Evolutionary conservation across 169 alveolate species (phyloP).

Genomic region (Ichthyophthirius multifiliis): DNA sequence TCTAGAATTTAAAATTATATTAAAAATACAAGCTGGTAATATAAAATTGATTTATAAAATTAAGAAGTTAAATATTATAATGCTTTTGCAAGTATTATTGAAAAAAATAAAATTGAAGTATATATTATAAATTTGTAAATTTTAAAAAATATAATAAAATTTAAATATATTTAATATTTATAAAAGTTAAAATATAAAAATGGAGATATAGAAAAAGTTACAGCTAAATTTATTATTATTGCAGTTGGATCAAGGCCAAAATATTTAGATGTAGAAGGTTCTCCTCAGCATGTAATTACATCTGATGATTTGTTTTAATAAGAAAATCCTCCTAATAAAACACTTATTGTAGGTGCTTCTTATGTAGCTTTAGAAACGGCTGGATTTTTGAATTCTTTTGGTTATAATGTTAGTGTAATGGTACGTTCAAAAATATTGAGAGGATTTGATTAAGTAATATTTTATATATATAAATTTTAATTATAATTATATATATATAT

Average conservation of each 20-base stretch:
- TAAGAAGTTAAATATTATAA: slow-evolving; percentile 66
- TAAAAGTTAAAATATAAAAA: slow-evolving; percentile 24
- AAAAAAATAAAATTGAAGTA: background rate
- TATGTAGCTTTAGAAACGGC: slow-evolving; percentile 94
- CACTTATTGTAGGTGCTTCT: slow-evolving; percentile 94
- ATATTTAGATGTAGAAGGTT: slow-evolving; percentile 65
- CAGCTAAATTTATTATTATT: slow-evolving; percentile 78
- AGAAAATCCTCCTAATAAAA: slow-evolving; percentile 87
- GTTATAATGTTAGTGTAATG: slow-evolving; percentile 84
- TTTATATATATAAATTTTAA: too few species aligned
- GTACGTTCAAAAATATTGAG: slow-evolving; percentile 70
- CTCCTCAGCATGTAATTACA: slow-evolving; percentile 76
- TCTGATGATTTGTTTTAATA: slow-evolving; percentile 91
- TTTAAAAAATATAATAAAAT: too few species aligned
- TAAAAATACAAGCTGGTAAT: slow-evolving; percentile 77
- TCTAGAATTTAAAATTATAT: slow-evolving; percentile 79
- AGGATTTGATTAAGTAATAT: slow-evolving; percentile 62
- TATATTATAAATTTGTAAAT: too few species aligned
- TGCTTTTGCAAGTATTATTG: slow-evolving; percentile 62
- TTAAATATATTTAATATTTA: background rate
- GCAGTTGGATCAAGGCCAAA: slow-evolving; percentile 89
- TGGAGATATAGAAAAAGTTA: slow-evolving; percentile 35
- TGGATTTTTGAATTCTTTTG: slow-evolving; percentile 88
- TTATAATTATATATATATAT: too few species aligned
- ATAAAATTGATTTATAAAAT: slow-evolving; percentile 60